Base-by-base conservation (phyloP, 768 basidiomycete species). In the Pleurotus eryngii region DNA sequence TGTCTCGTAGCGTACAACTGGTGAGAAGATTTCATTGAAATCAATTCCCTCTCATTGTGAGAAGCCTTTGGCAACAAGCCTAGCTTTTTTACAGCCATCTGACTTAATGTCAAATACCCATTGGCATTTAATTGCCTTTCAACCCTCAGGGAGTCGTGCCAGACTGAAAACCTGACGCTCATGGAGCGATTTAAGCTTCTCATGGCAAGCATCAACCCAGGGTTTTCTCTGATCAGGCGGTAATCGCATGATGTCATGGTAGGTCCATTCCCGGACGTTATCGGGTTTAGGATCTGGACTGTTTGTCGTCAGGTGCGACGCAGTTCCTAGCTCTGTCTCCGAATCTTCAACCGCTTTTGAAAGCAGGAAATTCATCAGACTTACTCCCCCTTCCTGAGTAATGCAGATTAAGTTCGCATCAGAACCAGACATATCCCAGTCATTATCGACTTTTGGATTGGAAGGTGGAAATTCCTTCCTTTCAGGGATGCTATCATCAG, bases 31-130 rank as follows among this genome's bases (percentile, higher is more conserved):
- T n/a, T 60, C 49, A 49, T 59, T 37, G 46, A 47, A 60, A 55
- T 62, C 51, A n/a, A 62, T 24, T 15, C 61, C 59, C 9, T 60
- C 70, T 6, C 65, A 12, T 54, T 48, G 24, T 24, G 24, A 24
- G 24, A 24, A 24, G 24, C 24, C 24, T 24, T 24, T 24, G 24
- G 24, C 24, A 5, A 24, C 24, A 24, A 24, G 24, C 24, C 24
- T 24, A 24, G 24, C 24, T 24, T 24, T 24, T 5, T 24, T 24
- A 1, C 24, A 5, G 24, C 24, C 24, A 24, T 24, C 24, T 24
- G 24, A 24, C 24, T 24, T 24, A 24, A 24, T 24, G 24, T 24
- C 24, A 24, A 24, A 24, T 4, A 24, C 24, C 24, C 24, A 24
- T 24, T 5, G 24, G 24, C 24, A 24, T 24, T 24, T 24, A 5